Evolutionary conservation across 345 rosid species (phyloP).

Genomic region (Tarenaya hassleriana): DNA sequence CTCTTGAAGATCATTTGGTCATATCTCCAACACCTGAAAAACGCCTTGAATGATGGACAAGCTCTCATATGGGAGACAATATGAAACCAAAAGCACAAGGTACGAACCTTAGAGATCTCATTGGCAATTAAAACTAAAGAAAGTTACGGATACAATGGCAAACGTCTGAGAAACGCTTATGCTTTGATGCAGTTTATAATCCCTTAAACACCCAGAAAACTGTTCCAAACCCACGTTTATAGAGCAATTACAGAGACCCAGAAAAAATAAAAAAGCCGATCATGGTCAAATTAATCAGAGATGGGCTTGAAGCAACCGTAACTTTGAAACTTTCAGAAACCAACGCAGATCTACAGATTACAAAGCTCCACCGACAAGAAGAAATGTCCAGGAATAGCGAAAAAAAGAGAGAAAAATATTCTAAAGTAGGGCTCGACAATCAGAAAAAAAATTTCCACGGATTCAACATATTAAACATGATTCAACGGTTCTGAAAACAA

Average conservation of each 20-base stretch:
- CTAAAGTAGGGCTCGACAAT: not conserved
- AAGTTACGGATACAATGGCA: conserved; percentile 13
- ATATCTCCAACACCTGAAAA: not conserved
- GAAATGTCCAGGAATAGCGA: not conserved
- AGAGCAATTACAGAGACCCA: not conserved
- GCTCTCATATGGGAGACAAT: too few species aligned
- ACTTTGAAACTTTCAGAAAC: not conserved
- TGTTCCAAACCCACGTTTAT: conserved; percentile 6
- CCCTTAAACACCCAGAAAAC: conserved; percentile 23
- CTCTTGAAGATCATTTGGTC: not conserved
- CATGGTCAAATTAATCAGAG: not conserved
- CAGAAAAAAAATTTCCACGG: too few species aligned
- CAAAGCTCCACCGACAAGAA: not conserved
- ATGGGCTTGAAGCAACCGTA: conserved; percentile 1
- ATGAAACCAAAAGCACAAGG: too few species aligned
- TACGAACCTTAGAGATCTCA: too few species aligned
- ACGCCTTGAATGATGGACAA: not conserved
- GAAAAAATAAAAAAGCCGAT: not conserved
- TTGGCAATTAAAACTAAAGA: not conserved
- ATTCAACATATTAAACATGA: too few species aligned
- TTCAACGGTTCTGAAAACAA: too few species aligned
- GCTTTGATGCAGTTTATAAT: conserved; percentile 4
- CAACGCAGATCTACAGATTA: conserved; percentile 25
- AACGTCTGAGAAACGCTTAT: conserved; percentile 25
- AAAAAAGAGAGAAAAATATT: not conserved